Base-by-base conservation (phyloP, 208 protist genomes). In the Leptomonas seymouri region DNA sequence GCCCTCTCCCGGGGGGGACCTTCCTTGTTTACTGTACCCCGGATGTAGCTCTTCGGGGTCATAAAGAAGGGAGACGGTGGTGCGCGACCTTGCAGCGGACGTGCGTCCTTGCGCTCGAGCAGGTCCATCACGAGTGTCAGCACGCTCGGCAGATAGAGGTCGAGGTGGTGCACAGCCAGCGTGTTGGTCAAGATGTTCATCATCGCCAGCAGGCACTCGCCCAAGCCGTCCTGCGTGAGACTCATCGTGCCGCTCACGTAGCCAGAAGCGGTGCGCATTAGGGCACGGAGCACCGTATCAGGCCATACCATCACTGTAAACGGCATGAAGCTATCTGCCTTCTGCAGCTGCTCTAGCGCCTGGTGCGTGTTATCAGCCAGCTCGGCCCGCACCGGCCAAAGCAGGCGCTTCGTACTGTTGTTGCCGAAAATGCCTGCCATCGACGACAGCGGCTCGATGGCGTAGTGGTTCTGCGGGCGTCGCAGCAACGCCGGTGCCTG, bases 151-250 rank as follows among this genome's bases (percentile, higher is more conserved):
- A 91, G 45, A 71, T 94, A 91, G 23, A 78, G 53, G 27, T 85
- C 81, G 28, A 91, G 68, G 39, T 76, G 80, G 4, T 60, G 53
- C 28, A 87, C 55, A 4, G 74, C 78, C 25, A 69, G 36, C 9
- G 77, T 84, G 57, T 87, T 83, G n/a, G 76, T 78, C 50, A 94
- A 34, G 49, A 94, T 85, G 25, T 77, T 75, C 61, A 92, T 80
- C 14, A 89, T 84, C 36, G 80, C 80, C 48, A 73, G 71, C 41
- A 94, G 34, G 60, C 86, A 94, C 54, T 84, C 78, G 28, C 81
- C 71, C 18, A 94, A 68, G 30, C 86, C 89, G 20, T 87, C 89
- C 60, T 83, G 74, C 1, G 86, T 90, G 55, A 90, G 83, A 49
- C 71, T 80, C 45, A 84, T 70, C 54, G 86, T 84, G 56, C 78